These are phyloP conservation scores for Arthonia radiata DNA, from an alignment of 495 filamentous ascomycete genomes.

Conservation along the genomic window DNA sequence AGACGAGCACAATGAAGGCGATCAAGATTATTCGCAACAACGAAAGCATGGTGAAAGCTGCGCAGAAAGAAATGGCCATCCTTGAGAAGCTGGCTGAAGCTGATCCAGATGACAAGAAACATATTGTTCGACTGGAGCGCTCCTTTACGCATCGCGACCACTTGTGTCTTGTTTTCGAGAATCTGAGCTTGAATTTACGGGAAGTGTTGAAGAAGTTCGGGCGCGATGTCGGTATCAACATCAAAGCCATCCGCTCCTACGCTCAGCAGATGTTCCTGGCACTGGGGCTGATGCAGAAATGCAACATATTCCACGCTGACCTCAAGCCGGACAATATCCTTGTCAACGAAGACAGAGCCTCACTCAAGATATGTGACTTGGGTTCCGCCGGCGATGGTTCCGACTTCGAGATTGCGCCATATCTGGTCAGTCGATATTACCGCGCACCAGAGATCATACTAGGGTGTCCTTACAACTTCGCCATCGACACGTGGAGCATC, in stretches of 20 bases:
- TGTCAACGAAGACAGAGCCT: slow-evolving; percentile 58
- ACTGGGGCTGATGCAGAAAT: slow-evolving; percentile 60
- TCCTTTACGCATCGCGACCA: slow-evolving; percentile 87
- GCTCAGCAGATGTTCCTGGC: slow-evolving; percentile 87
- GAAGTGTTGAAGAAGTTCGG: slow-evolving; percentile 94
- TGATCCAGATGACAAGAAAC: slow-evolving; percentile 78
- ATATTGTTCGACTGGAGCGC: slow-evolving; percentile 66
- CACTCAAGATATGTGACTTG: slow-evolving; percentile 86
- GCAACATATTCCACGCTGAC: slow-evolving; percentile 84
- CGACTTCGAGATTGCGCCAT: slow-evolving; percentile 78
- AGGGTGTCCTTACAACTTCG: slow-evolving; percentile 81
- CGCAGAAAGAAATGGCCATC: slow-evolving; percentile 84
- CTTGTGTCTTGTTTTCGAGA: slow-evolving; percentile 91
- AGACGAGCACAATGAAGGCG: slow-evolving; percentile 45
- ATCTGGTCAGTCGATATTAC: slow-evolving; percentile 91
- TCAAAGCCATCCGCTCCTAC: slow-evolving; percentile 65
- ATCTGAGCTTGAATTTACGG: slow-evolving; percentile 74
- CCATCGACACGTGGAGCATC: slow-evolving; percentile 91
- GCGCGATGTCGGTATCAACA: slow-evolving; percentile 73
- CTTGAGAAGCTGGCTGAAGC: slow-evolving; percentile 56
- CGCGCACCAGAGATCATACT: slow-evolving; percentile 91
- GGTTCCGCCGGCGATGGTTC: slow-evolving; percentile 77
- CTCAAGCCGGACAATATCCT: slow-evolving; percentile 94
- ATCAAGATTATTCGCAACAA: slow-evolving; percentile 92
- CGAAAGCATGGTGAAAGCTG: slow-evolving; percentile 77